Conservation (phyloP, 2,329 filamentous ascomycete genomes). For the Colletotrichum eremochloae region DNA sequence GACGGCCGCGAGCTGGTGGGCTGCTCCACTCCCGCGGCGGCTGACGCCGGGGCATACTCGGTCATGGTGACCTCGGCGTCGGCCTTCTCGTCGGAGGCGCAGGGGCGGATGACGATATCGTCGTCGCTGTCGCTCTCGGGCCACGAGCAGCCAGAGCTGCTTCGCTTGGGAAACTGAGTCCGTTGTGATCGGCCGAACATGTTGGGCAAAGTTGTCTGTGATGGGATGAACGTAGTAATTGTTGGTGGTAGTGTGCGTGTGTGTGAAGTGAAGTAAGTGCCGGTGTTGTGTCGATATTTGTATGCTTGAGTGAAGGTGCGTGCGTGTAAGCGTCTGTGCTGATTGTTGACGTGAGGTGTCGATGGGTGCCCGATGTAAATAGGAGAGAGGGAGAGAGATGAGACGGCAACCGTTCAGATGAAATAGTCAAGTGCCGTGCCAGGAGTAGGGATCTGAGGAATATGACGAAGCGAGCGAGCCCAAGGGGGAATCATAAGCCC, state of each 20-base stretch:
- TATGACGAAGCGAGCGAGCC: neutral
- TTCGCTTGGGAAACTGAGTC: constrained; percentile 27
- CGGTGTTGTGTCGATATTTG: constrained; percentile 4
- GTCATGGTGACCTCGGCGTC: constrained; percentile 38
- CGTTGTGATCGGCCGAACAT: constrained; percentile 38
- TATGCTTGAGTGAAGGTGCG: neutral
- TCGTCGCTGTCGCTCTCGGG: constrained; percentile 42
- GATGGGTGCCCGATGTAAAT: constrained; percentile 21
- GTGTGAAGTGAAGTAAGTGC: neutral
- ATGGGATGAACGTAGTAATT: neutral
- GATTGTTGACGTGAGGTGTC: constrained; percentile 17
- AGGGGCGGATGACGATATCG: constrained; percentile 39
- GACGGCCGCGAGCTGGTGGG: constrained; percentile 12
- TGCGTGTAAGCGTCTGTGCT: constrained; percentile 7
- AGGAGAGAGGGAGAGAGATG: neutral
- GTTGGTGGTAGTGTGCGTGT: neutral
- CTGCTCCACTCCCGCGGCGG: constrained; percentile 9
- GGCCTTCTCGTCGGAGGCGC: constrained; percentile 36
- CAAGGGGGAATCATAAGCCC: constrained; percentile 25
- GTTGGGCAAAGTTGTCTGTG: neutral
- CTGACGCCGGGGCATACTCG: constrained; percentile 28
- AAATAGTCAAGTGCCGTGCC: constrained; percentile 24
- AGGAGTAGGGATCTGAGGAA: neutral
- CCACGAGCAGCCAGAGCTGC: constrained; percentile 37
- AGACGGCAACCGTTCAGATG: constrained; percentile 8